Evolutionary conservation across 495 filamentous ascomycete species (phyloP).

Genomic region (Neurospora cerealis): DNA sequence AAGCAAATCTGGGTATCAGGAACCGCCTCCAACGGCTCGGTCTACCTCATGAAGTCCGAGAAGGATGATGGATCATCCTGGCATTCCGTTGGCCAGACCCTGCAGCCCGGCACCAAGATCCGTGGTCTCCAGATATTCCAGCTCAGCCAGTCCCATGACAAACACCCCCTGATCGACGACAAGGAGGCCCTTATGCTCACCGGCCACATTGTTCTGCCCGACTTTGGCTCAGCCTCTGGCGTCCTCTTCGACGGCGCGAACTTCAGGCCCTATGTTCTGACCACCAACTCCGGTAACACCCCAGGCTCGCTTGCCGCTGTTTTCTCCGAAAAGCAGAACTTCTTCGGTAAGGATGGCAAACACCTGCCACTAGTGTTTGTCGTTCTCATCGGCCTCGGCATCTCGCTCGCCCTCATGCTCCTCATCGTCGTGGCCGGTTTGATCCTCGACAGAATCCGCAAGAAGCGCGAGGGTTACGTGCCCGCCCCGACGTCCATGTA

Average conservation of each 20-base stretch:
- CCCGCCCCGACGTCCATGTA: conserved; percentile 65
- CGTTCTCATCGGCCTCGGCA: conserved; percentile 85
- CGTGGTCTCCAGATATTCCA: conserved; percentile 72
- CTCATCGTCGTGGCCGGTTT: conserved; percentile 79
- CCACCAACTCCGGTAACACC: conserved; percentile 48
- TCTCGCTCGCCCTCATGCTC: conserved; percentile 78
- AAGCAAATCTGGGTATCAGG: conserved; percentile 76
- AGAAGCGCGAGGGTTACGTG: conserved; percentile 77
- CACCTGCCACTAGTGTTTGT: conserved; percentile 73
- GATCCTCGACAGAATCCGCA: conserved; percentile 71
- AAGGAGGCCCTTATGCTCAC: conserved; percentile 70
- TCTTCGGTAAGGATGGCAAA: conserved; percentile 38
- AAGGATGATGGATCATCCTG: conserved; percentile 38
- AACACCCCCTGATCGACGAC: conserved; percentile 49
- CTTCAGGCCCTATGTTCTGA: conserved; percentile 71
- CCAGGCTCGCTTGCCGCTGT: conserved; percentile 66
- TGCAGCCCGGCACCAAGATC: conserved; percentile 56
- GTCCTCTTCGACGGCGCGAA: conserved; percentile 75
- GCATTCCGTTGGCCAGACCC: conserved; percentile 44
- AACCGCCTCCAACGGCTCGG: conserved; percentile 49
- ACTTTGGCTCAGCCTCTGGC: conserved; percentile 73
- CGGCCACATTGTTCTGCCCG: conserved; percentile 63
- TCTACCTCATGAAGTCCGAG: conserved; percentile 65
- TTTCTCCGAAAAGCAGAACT: conserved; percentile 65
- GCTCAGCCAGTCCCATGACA: conserved; percentile 53